Conservation (phyloP, 768 basidiomycete species). For the Amanita muscaria region DNA sequence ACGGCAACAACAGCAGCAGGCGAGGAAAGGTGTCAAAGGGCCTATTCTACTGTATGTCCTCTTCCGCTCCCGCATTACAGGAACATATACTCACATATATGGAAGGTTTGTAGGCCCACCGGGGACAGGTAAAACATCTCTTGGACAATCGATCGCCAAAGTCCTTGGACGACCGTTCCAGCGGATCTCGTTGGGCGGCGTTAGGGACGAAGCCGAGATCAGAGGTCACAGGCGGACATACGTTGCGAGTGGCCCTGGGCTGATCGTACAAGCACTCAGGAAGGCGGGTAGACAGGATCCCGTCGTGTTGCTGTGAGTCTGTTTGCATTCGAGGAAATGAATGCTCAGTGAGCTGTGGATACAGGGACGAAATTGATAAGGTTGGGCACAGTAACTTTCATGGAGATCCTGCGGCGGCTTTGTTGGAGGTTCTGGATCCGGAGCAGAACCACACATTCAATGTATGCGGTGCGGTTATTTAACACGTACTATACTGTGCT, state of each 20-base stretch:
- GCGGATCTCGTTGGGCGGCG: conserved; percentile 85
- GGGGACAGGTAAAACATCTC: conserved; percentile 85
- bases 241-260: conserved; percentile 79
- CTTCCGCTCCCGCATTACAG: background rate
- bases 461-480: conserved; percentile 28
- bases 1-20: conserved; percentile 5
- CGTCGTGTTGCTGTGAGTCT: conserved; percentile 57
- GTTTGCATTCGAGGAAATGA: conserved; percentile 18
- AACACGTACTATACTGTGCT: too few species aligned
- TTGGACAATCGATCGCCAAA: conserved; percentile 82
- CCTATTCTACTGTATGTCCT: conserved; percentile 55
- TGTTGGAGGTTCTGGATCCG: conserved; percentile 89
- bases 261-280: conserved; percentile 79
- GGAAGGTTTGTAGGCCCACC: conserved; percentile 81
- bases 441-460: conserved; percentile 86
- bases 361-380: conserved; percentile 86
- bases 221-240: conserved; percentile 65
- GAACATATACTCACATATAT: background rate
- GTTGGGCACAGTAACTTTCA: conserved; percentile 82
- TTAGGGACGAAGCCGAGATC: conserved; percentile 80
- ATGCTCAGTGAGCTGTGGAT: conserved; percentile 10
- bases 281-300: conserved; percentile 77
- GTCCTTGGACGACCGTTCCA: conserved; percentile 83
- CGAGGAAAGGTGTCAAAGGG: conserved; percentile 48
- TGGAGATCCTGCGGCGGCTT: conserved; percentile 84